Evolutionary conservation across 495 filamentous ascomycete genomes (phyloP).

Genomic region (Cercophora scortea): DNA sequence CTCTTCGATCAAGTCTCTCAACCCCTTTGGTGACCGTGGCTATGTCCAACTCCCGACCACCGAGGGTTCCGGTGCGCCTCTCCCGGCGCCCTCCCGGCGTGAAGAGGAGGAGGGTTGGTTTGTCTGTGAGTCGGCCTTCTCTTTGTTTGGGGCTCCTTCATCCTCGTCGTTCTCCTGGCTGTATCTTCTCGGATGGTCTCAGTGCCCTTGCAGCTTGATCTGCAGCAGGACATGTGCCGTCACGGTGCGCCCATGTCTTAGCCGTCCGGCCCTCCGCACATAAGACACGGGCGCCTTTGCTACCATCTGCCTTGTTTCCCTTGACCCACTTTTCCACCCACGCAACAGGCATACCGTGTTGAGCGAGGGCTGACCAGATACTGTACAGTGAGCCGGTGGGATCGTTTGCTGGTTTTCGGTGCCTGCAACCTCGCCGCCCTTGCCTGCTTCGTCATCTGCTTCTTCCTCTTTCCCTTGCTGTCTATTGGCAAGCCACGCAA

Average conservation of each 20-base stretch:
- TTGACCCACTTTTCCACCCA: not conserved
- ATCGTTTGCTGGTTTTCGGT: slow-evolving; percentile 84
- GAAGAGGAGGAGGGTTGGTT: slow-evolving; percentile 96
- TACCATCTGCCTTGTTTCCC: not conserved
- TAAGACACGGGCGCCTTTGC: not conserved
- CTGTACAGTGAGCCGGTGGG: slow-evolving; percentile 86
- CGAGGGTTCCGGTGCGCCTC: slow-evolving; percentile 74
- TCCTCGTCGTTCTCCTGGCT: slow-evolving; percentile 8
- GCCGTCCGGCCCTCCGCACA: not conserved
- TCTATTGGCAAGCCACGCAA: slow-evolving; percentile 75
- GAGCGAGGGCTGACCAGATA: slow-evolving; percentile 20
- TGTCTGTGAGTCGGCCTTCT: slow-evolving; percentile 68
- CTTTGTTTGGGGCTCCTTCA: slow-evolving; percentile 3
- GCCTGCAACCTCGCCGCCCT: slow-evolving; percentile 87
- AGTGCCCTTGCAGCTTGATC: slow-evolving; percentile 18
- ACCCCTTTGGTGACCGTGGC: slow-evolving; percentile 81
- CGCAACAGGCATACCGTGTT: too few relatives aligned
- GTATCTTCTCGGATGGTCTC: slow-evolving; percentile 11
- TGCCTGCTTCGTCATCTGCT: slow-evolving; percentile 87
- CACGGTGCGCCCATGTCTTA: slow-evolving; percentile 29
- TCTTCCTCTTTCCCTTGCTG: slow-evolving; percentile 71
- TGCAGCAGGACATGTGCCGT: slow-evolving; percentile 31
- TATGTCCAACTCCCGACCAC: slow-evolving; percentile 87
- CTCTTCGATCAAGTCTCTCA: slow-evolving; percentile 73
- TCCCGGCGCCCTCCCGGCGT: slow-evolving; percentile 75